Conservation (phyloP, 2,329 filamentous ascomycete species). For the Penicillium sclerotiorum region DNA sequence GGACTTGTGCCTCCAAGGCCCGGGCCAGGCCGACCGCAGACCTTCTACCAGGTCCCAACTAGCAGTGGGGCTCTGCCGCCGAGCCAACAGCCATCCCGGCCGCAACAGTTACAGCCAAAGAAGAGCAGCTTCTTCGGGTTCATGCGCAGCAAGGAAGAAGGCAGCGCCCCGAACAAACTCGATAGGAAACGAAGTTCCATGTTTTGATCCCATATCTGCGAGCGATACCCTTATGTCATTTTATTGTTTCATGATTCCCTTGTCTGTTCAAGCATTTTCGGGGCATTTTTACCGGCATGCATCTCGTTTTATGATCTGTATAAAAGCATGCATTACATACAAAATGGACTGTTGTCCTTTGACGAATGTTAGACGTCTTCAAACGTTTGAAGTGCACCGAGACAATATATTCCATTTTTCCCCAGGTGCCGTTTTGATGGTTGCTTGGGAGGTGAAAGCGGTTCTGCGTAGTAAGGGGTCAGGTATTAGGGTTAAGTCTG, state of each 20-base stretch:
- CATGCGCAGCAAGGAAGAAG: conserved; percentile 38
- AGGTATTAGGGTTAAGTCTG: neutral
- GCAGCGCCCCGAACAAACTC: conserved; percentile 33
- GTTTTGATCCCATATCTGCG: conserved; percentile 33
- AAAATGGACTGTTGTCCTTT: neutral
- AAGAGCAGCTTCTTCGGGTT: conserved; percentile 52
- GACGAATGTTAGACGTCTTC: too few relatives aligned
- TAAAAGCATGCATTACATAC: conserved; percentile 1
- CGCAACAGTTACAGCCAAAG: conserved; percentile 36
- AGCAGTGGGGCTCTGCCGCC: conserved; percentile 18
- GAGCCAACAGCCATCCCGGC: neutral
- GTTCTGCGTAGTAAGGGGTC: neutral
- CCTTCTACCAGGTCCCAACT: conserved; percentile 13
- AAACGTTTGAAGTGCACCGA: too few relatives aligned
- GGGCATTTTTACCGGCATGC: neutral
- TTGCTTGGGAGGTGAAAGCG: too few relatives aligned
- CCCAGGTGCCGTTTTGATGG: too few relatives aligned
- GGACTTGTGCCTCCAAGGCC: conserved; percentile 13
- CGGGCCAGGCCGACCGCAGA: conserved; percentile 18
- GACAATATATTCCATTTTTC: too few relatives aligned
- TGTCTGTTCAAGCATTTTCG: neutral
- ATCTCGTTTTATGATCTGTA: neutral
- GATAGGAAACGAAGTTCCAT: conserved; percentile 52
- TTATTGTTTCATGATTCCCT: neutral
- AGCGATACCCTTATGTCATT: neutral